Percentiles rank a stretch among this genome's conserved stretches.
Evolutionary conservation across 2,329 filamentous ascomycete species (phyloP).

Genomic region (Fusarium humuli): DNA sequence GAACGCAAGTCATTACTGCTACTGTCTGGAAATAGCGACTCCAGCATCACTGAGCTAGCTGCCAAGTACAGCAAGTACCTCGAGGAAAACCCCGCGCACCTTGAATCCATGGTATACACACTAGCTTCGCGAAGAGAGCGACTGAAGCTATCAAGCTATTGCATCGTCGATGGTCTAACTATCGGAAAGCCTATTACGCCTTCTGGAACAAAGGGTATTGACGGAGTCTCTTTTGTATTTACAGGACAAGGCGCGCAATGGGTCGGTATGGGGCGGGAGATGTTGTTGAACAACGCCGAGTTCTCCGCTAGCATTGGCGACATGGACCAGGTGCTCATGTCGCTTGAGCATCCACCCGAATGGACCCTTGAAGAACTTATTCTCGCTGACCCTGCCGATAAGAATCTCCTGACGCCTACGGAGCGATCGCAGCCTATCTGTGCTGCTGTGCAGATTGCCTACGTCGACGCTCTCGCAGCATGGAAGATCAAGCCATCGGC

Average conservation of each 20-base stretch:
- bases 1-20: too few relatives aligned
- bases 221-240: background rate
- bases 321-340: background rate
- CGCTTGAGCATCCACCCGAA: background rate
- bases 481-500: conserved; percentile 48
- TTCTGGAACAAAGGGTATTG: too few relatives aligned
- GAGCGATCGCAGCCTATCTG: conserved; percentile 12
- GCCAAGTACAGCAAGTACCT: too few relatives aligned
- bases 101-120: too few relatives aligned
- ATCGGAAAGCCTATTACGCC: background rate
- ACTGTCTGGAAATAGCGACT: too few relatives aligned
- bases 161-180: background rate
- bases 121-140: too few relatives aligned
- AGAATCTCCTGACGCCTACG: background rate
- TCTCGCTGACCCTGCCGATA: background rate
- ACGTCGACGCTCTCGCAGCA: background rate
- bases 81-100: too few relatives aligned
- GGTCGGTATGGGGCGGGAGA: background rate
- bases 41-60: too few relatives aligned
- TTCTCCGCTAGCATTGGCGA: background rate
- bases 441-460: conserved; percentile 1
- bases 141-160: too few relatives aligned
- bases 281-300: background rate
- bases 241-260: conserved; percentile 17
- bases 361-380: background rate